phyloP scores from a whole-genome alignment of 2,329 filamentous ascomycete genomes.

The Zymoseptoria crescenta region DNA sequence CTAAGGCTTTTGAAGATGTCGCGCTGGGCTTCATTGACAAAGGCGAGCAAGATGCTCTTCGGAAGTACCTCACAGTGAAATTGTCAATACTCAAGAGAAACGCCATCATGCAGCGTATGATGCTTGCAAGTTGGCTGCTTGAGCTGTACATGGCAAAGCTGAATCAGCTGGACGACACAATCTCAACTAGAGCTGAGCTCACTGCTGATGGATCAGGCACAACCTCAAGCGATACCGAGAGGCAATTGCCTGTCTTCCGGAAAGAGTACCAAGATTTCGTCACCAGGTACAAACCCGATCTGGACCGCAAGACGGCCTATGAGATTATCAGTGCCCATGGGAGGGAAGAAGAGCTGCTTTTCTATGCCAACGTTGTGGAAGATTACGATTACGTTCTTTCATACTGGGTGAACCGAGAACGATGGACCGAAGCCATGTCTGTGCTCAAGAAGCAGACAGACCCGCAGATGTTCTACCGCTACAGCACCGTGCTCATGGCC shows the following conservation, averaged over 20 bases:
- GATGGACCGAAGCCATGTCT: constrained; percentile 77
- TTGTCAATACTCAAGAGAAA: constrained; percentile 73
- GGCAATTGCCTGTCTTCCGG: constrained; percentile 62
- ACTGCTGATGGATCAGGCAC: constrained; percentile 50
- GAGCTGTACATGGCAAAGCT: constrained; percentile 97
- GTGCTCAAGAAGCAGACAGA: constrained; percentile 92
- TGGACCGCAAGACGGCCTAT: constrained; percentile 88
- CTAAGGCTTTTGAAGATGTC: constrained; percentile 94
- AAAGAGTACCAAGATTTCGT: constrained; percentile 86
- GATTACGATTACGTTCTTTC: constrained; percentile 92
- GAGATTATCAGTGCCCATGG: constrained; percentile 95
- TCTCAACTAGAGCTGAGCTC: constrained; percentile 79
- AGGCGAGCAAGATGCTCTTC: constrained; percentile 79
- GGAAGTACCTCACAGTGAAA: constrained; percentile 83
- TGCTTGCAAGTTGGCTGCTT: constrained; percentile 91
- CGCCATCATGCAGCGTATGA: constrained; percentile 82
- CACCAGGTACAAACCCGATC: constrained; percentile 71
- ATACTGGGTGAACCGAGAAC: constrained; percentile 94
- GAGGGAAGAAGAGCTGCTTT: constrained; percentile 83
- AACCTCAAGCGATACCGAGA: constrained; percentile 52
- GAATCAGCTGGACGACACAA: constrained; percentile 87
- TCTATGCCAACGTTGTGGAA: constrained; percentile 78
- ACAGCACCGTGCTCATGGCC: constrained; percentile 93
- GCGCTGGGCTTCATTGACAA: constrained; percentile 85
- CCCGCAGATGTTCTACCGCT: constrained; percentile 88